Evolutionary conservation across 1,284 basidiomycete species (phyloP), one percentile per base, ranked within the genome.

Genomic region (Apiotrichum montevideense): DNA sequence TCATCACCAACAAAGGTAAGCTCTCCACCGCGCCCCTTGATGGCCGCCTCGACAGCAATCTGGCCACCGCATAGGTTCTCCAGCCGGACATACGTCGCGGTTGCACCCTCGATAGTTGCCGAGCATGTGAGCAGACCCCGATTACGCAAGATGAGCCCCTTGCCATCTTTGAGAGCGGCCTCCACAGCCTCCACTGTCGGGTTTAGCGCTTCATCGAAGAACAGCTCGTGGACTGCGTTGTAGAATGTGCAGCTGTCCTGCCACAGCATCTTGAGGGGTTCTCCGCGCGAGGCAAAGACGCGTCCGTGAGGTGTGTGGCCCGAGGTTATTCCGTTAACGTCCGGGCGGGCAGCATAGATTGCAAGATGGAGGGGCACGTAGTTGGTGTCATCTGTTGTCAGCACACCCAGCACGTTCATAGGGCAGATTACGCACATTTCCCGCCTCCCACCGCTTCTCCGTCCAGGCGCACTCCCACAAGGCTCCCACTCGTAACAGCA

Each of bases 161-260:
- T 66, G 34, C 60, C 61, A 43, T 58, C 51, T 6, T 51, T 10
- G 4, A 66, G 44, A 1, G 44, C 51, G 2, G 45, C 43, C 0
- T 50, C 52, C 4, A 68, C 54, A 7, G 46, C 52, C 33, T 57
- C 41, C 4, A 14, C 35, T 4, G 15, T 32, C 1, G 61, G 63
- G 6, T 62, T 40, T 3, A 32, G 15, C 6, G 43, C 45, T 2
- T 52, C 66, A n/a, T 54, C 47, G 48, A 68, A 65, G 0, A 65
- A 57, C 35, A 68, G 52, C 8, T 55, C 48, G 46, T 62, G 53
- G 15, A 64, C 51, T 7, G 55, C 48, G 11, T 61, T 47, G 46
- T 61, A 56, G 48, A 66, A 68, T 2, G 62, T 64, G 43, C 66
- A 68, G 37, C 59, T 60, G 65, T 68, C 66, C 58, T 67, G 66